phyloP scores from a whole-genome alignment of 768 basidiomycete species.

The Collybia nuda region DNA sequence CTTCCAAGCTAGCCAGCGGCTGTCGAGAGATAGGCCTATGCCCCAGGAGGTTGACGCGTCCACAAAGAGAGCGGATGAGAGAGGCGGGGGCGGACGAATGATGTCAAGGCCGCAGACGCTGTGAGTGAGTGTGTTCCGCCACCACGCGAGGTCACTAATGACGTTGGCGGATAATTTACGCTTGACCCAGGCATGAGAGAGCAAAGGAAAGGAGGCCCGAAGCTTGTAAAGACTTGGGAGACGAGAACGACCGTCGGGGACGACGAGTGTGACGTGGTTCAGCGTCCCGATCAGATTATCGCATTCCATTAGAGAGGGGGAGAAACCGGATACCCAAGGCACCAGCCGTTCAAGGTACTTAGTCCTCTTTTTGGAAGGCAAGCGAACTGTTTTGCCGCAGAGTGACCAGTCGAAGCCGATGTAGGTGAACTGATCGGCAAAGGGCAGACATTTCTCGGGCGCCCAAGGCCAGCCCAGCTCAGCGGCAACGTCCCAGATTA shows the following conservation, averaged over 20 bases:
- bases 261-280: conserved; percentile 30
- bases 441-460: conserved; percentile 20
- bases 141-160: not conserved
- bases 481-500: not conserved
- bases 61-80: conserved; percentile 21
- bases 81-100: conserved; percentile 7
- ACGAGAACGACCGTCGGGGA: conserved; percentile 20
- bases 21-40: conserved; percentile 6
- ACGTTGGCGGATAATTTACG: conserved; percentile 16
- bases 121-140: too few relatives aligned
- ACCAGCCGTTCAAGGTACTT: conserved; percentile 18
- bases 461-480: conserved; percentile 23
- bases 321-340: conserved; percentile 9
- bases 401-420: conserved; percentile 31
- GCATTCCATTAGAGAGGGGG: not conserved
- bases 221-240: conserved; percentile 25
- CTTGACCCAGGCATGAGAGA: conserved; percentile 6
- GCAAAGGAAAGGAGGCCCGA: conserved; percentile 18
- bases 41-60: conserved; percentile 3
- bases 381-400: conserved; percentile 12
- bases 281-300: conserved; percentile 28
- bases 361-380: conserved; percentile 22
- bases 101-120: conserved; percentile 5
- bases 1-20: conserved; percentile 18
- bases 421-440: conserved; percentile 17